Evolutionary conservation across 2,329 filamentous ascomycete species (phyloP), one percentile per base, ranked within the genome.

Genomic region (Peltaster fructicola): DNA sequence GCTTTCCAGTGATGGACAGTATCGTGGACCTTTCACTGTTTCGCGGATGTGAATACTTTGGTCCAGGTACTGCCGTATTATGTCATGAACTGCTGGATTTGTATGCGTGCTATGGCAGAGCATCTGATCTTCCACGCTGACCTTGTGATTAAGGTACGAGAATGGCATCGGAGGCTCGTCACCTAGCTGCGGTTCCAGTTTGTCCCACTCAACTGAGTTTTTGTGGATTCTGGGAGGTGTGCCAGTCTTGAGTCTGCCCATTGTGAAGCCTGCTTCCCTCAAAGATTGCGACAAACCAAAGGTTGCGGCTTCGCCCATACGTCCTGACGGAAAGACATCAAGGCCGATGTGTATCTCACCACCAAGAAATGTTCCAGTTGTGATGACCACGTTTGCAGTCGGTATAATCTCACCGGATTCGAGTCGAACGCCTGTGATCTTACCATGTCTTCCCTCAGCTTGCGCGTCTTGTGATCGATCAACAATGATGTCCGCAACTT

Each of bases 1-100:
- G 9, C 82, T 82, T 52, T 98, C 88, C 4, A 98, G 58, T 0
- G 85, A 95, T 3, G 88, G 88, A 43, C 88, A 98, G 46, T 98
- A 98, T 31, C 88, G 67, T 1, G 88, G 88, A 0, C 88, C 88
- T 43, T 81, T 88, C 25, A 98, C 79, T 0, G 81, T 85, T 50
- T 98, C 88, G 13, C 88, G 72, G 34, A 98, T 95, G 46, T 98
- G 88, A 17, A 98, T 78, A 1, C 81, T 90, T 47, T 92, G 90
- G 45, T 91, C 77, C n/a, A 98, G 67, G 43, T 95, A 93, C 5
- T 69, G 68, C 22, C 81, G 70, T 31, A 93, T 75, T 24, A 98
- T 67, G 9, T 78, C 68, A 51, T 98, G 88, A 1, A 81, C 72
- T 4, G 61, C 65, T 23, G 73, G 61, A 44, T 92, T 95, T 13